Evolutionary conservation across 805 yeast species (phyloP).

Genomic region (Gaillardinia entomophila): DNA sequence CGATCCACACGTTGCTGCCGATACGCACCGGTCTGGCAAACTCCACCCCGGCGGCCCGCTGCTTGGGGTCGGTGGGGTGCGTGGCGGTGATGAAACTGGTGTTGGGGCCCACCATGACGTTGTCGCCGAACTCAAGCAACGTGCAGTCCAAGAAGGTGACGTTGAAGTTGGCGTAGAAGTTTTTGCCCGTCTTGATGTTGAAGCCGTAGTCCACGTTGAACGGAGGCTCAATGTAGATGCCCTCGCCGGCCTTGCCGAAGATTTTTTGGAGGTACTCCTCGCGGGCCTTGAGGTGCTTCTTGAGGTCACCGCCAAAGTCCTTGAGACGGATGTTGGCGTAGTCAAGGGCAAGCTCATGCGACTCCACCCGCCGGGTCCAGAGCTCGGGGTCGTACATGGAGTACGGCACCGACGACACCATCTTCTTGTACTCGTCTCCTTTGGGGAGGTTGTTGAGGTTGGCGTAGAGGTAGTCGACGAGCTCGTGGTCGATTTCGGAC

Average conservation of each 20-base stretch:
- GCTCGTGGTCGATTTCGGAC: constrained; percentile 22
- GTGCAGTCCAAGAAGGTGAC: constrained; percentile 52
- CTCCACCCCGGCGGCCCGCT: constrained; percentile 42
- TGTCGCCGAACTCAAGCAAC: constrained; percentile 53
- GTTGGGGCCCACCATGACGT: constrained; percentile 60
- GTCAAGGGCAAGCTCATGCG: constrained; percentile 32
- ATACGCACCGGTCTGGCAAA: constrained; percentile 52
- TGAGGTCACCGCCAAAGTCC: constrained; percentile 21
- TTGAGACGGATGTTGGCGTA: constrained; percentile 26
- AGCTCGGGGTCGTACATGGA: constrained; percentile 25
- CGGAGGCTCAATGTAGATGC: constrained; percentile 50
- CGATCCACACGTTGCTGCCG: constrained; percentile 67
- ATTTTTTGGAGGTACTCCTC: constrained; percentile 27
- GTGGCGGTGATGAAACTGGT: constrained; percentile 56
- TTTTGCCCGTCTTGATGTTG: constrained; percentile 52
- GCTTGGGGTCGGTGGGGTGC: constrained; percentile 51
- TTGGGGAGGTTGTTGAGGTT: constrained; percentile 28
- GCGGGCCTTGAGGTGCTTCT: constrained; percentile 31
- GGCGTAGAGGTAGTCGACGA: constrained; percentile 28
- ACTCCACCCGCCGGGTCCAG: constrained; percentile 18
- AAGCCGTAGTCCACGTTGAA: constrained; percentile 62
- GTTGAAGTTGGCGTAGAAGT: constrained; percentile 58
- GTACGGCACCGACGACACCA: constrained; percentile 51
- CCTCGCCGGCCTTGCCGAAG: constrained; percentile 44
- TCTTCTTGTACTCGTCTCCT: constrained; percentile 44